Percentiles rank a stretch among this genome's conserved stretches.
phyloP scores from a whole-genome alignment of 1,284 basidiomycete genomes.

The Sporisorium graminicola region DNA sequence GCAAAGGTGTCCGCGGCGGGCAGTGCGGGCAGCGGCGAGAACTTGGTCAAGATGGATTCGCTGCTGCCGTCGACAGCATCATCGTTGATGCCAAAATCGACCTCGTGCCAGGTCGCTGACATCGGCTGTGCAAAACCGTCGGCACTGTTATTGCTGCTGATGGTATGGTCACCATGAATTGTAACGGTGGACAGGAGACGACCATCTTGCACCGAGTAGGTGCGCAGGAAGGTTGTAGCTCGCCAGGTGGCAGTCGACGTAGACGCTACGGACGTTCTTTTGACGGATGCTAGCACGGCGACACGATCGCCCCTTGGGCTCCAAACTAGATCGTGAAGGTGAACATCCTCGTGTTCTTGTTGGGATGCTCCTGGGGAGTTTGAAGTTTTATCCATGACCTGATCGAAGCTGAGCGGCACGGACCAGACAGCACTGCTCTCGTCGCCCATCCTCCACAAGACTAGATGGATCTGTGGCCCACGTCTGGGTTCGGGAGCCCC shows the following conservation, averaged over 20 bases:
- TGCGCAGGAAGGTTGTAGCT: slow-evolving; percentile 21
- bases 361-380: slow-evolving; percentile 6
- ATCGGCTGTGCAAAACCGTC: slow-evolving; percentile 7
- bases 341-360: slow-evolving; percentile 43
- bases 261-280: slow-evolving; percentile 19
- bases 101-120: slow-evolving; percentile 23
- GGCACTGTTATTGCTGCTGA: not conserved
- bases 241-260: slow-evolving; percentile 21
- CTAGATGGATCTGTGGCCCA: slow-evolving; percentile 43
- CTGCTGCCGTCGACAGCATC: slow-evolving; percentile 17
- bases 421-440: slow-evolving; percentile 43
- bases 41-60: slow-evolving; percentile 27
- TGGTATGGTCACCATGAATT: not conserved
- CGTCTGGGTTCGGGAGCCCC: slow-evolving; percentile 41
- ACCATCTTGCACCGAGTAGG: slow-evolving; percentile 50
- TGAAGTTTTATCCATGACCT: slow-evolving; percentile 26
- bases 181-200: slow-evolving; percentile 35
- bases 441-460: slow-evolving; percentile 48
- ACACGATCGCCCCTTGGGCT: slow-evolving; percentile 45
- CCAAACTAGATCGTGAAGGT: slow-evolving; percentile 47
- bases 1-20: slow-evolving; percentile 38
- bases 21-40: slow-evolving; percentile 26
- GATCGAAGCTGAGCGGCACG: slow-evolving; percentile 29
- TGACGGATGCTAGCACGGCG: slow-evolving; percentile 31
- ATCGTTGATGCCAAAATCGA: slow-evolving; percentile 10